These are phyloP conservation scores for Phaeoacremonium minimum DNA, from an alignment of 2,329 filamentous ascomycete species.

Conservation along the genomic window DNA sequence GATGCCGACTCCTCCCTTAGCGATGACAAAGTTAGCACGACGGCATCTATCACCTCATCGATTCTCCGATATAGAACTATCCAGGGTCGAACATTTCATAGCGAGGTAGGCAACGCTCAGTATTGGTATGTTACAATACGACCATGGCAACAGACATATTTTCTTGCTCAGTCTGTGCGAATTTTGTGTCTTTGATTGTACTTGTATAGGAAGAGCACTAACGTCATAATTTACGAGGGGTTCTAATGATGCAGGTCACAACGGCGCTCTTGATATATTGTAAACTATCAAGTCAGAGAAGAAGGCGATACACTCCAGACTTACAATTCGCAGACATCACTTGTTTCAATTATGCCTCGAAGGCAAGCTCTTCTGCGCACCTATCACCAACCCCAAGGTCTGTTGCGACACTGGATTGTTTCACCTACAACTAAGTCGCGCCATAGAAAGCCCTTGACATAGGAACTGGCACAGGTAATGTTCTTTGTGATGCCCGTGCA, in stretches of 20 bases:
- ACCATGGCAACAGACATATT: too few relatives aligned
- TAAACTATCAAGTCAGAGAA: constrained; percentile 3
- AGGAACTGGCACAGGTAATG: constrained; percentile 44
- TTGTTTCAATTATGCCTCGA: constrained; percentile 14
- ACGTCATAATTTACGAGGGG: too few relatives aligned
- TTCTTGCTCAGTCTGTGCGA: too few relatives aligned
- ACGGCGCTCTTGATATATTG: constrained; percentile 24
- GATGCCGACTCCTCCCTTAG: too few relatives aligned
- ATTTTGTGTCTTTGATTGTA: too few relatives aligned
- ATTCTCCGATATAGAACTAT: too few relatives aligned
- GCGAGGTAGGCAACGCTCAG: too few relatives aligned
- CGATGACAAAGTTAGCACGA: too few relatives aligned
- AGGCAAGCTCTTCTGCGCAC: constrained; percentile 18
- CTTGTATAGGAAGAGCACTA: too few relatives aligned
- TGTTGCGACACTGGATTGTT: background rate
- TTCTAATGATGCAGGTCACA: constrained; percentile 24
- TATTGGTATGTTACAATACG: too few relatives aligned
- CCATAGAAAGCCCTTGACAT: constrained; percentile 39
- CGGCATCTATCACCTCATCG: too few relatives aligned
- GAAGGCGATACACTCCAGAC: background rate
- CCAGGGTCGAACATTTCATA: too few relatives aligned
- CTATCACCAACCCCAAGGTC: constrained; percentile 12
- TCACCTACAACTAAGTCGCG: background rate
- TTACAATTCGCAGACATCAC: constrained; percentile 15
- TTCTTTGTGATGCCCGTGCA: background rate